Conservation (phyloP, 345 rosid species). For the Dipteronia dyeriana region DNA sequence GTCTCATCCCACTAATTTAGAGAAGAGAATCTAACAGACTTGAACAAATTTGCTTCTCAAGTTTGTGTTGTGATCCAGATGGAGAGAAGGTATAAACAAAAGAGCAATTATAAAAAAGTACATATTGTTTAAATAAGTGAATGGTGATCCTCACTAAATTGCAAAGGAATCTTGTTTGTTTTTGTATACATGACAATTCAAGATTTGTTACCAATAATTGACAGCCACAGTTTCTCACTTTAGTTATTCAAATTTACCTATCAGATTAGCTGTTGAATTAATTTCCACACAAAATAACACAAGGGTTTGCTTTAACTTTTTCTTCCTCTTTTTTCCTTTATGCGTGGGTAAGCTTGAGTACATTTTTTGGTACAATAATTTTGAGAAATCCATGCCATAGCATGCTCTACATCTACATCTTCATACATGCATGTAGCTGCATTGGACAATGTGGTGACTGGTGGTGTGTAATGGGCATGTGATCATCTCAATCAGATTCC, state of each 20-base stretch:
- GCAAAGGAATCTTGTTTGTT: slow-evolving; percentile 24
- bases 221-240: slow-evolving; percentile 11
- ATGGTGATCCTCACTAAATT: slow-evolving; percentile 15
- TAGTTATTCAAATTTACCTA: neutral
- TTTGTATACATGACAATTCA: neutral
- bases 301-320: neutral
- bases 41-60: slow-evolving; percentile 14
- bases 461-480: slow-evolving; percentile 33
- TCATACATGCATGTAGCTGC: slow-evolving; percentile 10
- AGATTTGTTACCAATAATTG: slow-evolving; percentile 17
- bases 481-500: slow-evolving; percentile 36
- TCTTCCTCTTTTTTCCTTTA: neutral
- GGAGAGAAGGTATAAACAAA: slow-evolving; percentile 14
- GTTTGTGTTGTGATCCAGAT: slow-evolving; percentile 13
- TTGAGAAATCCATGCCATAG: neutral
- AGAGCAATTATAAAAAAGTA: neutral
- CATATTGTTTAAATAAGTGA: slow-evolving; percentile 6
- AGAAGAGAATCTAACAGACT: slow-evolving; percentile 24
- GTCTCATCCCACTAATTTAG: slow-evolving; percentile 16
- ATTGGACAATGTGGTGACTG: slow-evolving; percentile 15
- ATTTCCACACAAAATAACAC: neutral
- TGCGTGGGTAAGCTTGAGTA: neutral
- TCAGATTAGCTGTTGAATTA: neutral
- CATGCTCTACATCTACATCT: no score
- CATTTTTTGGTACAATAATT: neutral